Evolutionary conservation across 495 filamentous ascomycete species (phyloP).

Genomic region (Penicillium daleae): DNA sequence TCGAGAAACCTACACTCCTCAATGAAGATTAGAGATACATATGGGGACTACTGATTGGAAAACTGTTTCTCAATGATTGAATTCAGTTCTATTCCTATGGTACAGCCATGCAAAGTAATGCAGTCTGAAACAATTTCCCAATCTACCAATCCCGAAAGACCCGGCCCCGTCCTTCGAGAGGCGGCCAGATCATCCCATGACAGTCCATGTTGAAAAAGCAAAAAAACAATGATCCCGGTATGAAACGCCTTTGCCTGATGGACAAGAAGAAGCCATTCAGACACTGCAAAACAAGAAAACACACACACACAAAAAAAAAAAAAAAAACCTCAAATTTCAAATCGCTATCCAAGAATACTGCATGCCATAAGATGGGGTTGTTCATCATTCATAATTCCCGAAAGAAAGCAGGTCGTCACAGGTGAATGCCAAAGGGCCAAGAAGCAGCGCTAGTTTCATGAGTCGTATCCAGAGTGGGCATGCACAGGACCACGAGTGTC

Average conservation of each 20-base stretch:
- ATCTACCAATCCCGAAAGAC: slow-evolving; percentile 11
- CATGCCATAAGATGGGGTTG: slow-evolving; percentile 22
- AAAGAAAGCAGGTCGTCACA: slow-evolving; percentile 28
- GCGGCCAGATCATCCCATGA: not conserved
- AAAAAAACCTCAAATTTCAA: slow-evolving; percentile 11
- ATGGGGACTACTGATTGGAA: not conserved
- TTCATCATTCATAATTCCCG: slow-evolving; percentile 41
- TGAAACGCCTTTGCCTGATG: slow-evolving; percentile 19
- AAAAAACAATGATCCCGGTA: slow-evolving; percentile 4
- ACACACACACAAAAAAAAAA: slow-evolving; percentile 9
- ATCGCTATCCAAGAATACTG: slow-evolving; percentile 23
- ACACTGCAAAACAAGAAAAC: slow-evolving; percentile 7
- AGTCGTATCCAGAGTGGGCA: slow-evolving; percentile 25
- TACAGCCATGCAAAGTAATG: slow-evolving; percentile 27
- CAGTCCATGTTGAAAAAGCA: too few species aligned
- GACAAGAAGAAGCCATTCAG: not conserved
- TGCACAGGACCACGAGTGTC: slow-evolving; percentile 1
- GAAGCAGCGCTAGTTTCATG: slow-evolving; percentile 31
- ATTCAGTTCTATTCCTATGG: slow-evolving; percentile 28
- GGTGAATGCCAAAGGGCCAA: slow-evolving; percentile 16
- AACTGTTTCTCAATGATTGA: not conserved
- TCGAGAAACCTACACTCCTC: not conserved
- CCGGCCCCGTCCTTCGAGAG: not conserved
- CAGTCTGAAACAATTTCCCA: slow-evolving; percentile 19
- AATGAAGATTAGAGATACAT: not conserved